These are phyloP conservation scores for Trametes meyenii DNA, from an alignment of 768 basidiomycete genomes.

Conservation along the genomic window DNA sequence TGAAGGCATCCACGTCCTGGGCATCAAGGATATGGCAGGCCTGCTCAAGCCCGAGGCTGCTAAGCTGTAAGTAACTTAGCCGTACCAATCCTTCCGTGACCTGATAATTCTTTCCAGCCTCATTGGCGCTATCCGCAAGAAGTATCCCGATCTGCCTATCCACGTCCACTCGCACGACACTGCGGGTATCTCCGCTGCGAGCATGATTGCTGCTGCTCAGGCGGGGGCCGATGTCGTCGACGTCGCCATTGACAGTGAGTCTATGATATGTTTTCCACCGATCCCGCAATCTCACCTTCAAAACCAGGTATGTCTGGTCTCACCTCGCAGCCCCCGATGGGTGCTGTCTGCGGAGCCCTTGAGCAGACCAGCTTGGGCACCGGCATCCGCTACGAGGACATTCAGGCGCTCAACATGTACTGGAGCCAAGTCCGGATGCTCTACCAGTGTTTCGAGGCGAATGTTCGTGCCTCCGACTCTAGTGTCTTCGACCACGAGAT, in stretches of 20 bases:
- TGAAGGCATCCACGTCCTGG: conserved; percentile 95
- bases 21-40: conserved; percentile 99
- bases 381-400: conserved; percentile 95
- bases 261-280: conserved; percentile 5
- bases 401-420: conserved; percentile 95
- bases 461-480: conserved; percentile 95
- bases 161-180: conserved; percentile 99
- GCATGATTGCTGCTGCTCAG: conserved; percentile 92
- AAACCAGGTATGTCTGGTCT: conserved; percentile 91
- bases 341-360: conserved; percentile 90
- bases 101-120: conserved; percentile 51
- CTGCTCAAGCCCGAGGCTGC: conserved; percentile 94
- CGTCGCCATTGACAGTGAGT: conserved; percentile 95
- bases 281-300: conserved; percentile 22
- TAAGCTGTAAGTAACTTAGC: conserved; percentile 59
- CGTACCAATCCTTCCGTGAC: background rate
- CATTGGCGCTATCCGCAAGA: conserved; percentile 92
- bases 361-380: conserved; percentile 95
- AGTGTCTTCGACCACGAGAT: conserved; percentile 99
- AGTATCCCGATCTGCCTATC: conserved; percentile 96
- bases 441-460: conserved; percentile 97
- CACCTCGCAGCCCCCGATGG: conserved; percentile 99
- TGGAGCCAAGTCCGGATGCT: conserved; percentile 97
- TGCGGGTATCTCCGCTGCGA: conserved; percentile 96
- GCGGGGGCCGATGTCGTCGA: conserved; percentile 99